Base-by-base conservation (phyloP, 2,329 filamentous ascomycete species). In the Claviceps spartinae region DNA sequence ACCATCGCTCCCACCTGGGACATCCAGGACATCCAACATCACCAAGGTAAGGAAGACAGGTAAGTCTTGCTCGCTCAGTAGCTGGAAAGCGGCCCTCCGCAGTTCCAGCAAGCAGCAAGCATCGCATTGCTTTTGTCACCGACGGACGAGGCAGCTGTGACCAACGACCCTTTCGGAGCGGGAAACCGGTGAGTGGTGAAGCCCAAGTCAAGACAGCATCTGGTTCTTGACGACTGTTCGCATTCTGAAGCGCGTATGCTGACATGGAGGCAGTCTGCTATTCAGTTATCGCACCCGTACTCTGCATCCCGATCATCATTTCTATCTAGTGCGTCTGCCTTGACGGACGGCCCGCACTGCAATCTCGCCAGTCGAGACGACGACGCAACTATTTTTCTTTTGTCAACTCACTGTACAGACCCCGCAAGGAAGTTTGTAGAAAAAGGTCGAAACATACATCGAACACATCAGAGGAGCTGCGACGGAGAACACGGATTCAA, bases 1-100 rank as follows among this genome's bases (percentile, higher is more conserved):
- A 20, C 30, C 47, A 37, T 47, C 50, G 50, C 41, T 49, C 47
- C 41, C 46, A 36, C 53, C 44, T 34, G 52, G 47, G 49, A 47
- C 48, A 46, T 42, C 8, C 53, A 53, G 47, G 49, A 47, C 48
- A 45, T 42, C 8, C 53, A 53, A 53, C 53, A 50, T 52, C 43
- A 20, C 24, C 48, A 45, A 54, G 53, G 53, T 51, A 51, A 54
- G 52, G 51, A 44, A 54, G 50, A 52, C 45, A 55, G 58, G 57
- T 56, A 56, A 56, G 53, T 54, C 41, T 52, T 41, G 40, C 53
- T 53, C 49, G 49, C 49, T 36, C 34, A 36, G 45, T 48, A 47
- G 51, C 48, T 49, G 53, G 48, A 52, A 47, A 49, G 47, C 49
- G 40, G 41, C 52, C 7, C 48, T 41, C 18, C 43, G 41, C 48